phyloP scores from a whole-genome alignment of 1,139 yeast genomes.

The Geotrichum cucujoidarum region DNA sequence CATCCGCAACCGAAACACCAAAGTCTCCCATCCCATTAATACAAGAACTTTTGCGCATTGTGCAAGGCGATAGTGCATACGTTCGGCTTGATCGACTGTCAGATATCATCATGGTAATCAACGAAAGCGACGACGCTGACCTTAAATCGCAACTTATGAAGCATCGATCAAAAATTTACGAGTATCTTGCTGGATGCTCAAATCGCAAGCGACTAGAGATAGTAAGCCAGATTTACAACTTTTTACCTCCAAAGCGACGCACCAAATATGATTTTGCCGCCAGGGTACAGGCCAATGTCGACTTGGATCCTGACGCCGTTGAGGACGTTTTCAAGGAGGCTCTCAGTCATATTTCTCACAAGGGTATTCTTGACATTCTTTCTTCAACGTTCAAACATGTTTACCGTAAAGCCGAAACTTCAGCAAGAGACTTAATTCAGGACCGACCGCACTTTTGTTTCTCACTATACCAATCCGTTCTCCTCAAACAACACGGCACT shows the following conservation, averaged over 20 bases:
- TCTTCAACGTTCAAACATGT: slow-evolving; percentile 14
- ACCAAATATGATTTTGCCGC: slow-evolving; percentile 18
- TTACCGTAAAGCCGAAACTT: not conserved
- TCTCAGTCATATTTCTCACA: slow-evolving; percentile 5
- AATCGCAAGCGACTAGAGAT: not conserved
- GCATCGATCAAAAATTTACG: slow-evolving; percentile 6
- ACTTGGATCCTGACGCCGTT: slow-evolving; percentile 8
- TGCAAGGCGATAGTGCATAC: not conserved
- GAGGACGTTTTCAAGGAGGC: slow-evolving; percentile 11
- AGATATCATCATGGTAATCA: not conserved
- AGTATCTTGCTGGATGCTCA: not conserved
- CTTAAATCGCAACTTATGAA: slow-evolving; percentile 2
- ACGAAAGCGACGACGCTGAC: not conserved
- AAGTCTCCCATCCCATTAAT: not conserved
- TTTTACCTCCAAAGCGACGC: slow-evolving; percentile 7
- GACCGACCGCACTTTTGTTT: slow-evolving; percentile 8
- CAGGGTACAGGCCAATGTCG: slow-evolving; percentile 5
- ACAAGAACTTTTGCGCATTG: not conserved
- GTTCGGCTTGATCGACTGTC: not conserved
- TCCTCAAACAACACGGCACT: slow-evolving; percentile 17
- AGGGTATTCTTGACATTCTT: slow-evolving; percentile 14
- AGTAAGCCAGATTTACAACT: slow-evolving; percentile 4
- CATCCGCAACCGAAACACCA: not conserved
- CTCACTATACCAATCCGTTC: slow-evolving; percentile 13
- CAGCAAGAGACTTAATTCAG: not conserved